phyloP scores from a whole-genome alignment of 1,284 basidiomycete genomes.

The Cerrena zonata region DNA sequence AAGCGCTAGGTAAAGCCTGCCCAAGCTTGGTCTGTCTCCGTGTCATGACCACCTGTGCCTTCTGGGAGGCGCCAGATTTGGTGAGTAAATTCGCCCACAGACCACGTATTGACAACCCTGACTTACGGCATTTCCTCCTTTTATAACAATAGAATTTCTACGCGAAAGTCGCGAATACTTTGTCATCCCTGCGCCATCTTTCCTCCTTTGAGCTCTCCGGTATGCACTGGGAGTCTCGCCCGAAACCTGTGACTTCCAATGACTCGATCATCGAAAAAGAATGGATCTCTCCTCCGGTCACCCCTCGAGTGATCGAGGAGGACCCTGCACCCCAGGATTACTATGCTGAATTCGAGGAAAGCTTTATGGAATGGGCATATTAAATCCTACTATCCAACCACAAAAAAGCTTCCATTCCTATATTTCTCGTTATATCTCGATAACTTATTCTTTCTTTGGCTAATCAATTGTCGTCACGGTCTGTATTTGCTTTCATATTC shows the following conservation, averaged over 20 bases:
- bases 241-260: constrained; percentile 10
- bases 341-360: constrained; percentile 26
- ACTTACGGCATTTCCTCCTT: background rate
- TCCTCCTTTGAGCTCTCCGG: constrained; percentile 65
- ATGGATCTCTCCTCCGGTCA: constrained; percentile 28
- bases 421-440: constrained; percentile 3
- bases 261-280: constrained; percentile 20
- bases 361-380: constrained; percentile 28
- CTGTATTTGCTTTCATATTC: background rate
- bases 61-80: constrained; percentile 29
- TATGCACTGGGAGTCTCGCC: constrained; percentile 53
- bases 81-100: constrained; percentile 19
- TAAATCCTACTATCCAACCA: constrained; percentile 9
- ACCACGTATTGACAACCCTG: background rate
- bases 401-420: background rate
- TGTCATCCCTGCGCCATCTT: constrained; percentile 52
- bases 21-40: constrained; percentile 30
- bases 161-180: constrained; percentile 48
- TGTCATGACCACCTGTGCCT: constrained; percentile 30
- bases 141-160: constrained; percentile 48
- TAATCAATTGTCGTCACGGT: background rate
- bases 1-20: constrained; percentile 28
- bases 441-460: constrained; percentile 1
- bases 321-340: constrained; percentile 13
- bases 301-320: constrained; percentile 18